Evolutionary conservation across 1,139 yeast genomes (phyloP).

Genomic region (Yamadazyma sp.): DNA sequence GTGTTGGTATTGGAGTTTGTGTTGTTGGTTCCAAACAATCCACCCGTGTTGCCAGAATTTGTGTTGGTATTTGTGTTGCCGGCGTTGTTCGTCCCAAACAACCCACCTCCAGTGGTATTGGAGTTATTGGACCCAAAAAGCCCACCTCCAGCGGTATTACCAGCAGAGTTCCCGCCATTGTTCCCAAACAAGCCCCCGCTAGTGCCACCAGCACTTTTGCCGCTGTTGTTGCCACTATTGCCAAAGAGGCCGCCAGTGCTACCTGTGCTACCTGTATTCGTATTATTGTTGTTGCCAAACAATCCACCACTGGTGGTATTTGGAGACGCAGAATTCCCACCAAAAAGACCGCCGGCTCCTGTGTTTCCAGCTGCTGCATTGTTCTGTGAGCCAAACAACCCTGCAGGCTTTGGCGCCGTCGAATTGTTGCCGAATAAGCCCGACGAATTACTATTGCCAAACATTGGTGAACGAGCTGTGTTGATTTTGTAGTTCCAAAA

Average conservation of each 20-base stretch:
- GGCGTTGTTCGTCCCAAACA: slow-evolving; percentile 10
- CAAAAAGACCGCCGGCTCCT: neutral
- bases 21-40: slow-evolving; percentile 7
- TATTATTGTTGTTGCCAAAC: slow-evolving; percentile 4
- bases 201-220: neutral
- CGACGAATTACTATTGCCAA: slow-evolving; percentile 3
- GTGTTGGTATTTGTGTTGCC: slow-evolving; percentile 4
- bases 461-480: neutral
- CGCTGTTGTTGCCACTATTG: too few species aligned
- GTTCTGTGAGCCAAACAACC: slow-evolving; percentile 11
- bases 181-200: slow-evolving; percentile 10
- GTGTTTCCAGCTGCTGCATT: slow-evolving; percentile 7
- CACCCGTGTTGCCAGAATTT: slow-evolving; percentile 9
- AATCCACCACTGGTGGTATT: slow-evolving; percentile 1
- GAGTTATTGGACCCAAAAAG: slow-evolving; percentile 9
- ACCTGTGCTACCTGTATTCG: too few species aligned
- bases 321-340: neutral
- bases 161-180: slow-evolving; percentile 6
- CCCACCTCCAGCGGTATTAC: slow-evolving; percentile 15
- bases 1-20: slow-evolving; percentile 1
- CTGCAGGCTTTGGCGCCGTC: slow-evolving; percentile 7
- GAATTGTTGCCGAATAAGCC: slow-evolving; percentile 7
- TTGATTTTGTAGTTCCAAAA: neutral
- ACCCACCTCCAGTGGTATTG: slow-evolving; percentile 8
- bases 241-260: slow-evolving; percentile 19